Evolutionary conservation across 768 basidiomycete genomes (phyloP), one percentile per base, ranked within the genome.

Genomic region (Phlegmacium glaucopus): DNA sequence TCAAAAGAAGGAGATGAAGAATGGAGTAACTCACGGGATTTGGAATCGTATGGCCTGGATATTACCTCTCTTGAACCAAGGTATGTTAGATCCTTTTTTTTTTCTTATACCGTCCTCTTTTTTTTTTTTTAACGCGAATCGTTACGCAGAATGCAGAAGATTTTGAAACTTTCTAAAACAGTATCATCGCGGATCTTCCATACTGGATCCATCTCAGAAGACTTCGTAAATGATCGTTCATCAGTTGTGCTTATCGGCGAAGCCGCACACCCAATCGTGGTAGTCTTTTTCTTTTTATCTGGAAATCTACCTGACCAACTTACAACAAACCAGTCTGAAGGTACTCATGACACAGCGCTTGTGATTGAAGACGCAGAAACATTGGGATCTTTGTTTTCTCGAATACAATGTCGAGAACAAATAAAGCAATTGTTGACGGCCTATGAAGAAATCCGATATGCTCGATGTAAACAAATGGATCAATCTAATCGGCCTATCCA

Each of bases 281-380:
- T 67, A 49, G 11, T 39, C 39, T 41, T 42, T 40, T 34, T 29
- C 40, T 38, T 48, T 3, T 22, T 2, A 2, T 22, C 5, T 22
- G 5, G 22, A 22, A 22, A 22, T 22, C 22, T 22, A n/a, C n/a
- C n/a, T n/a, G n/a, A n/a, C 5, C 22, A 22, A 22, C 22, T 22
- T 22, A 22, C 5, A 22, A 22, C 2, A 22, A 22, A 5, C 15
- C 42, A 83, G 81, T 78, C 79, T 15, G 72, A 73, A 30, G 74
- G 75, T 1, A 69, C 72, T 18, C 76, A 83, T 54, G 69, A 70
- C n/a, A 68, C 74, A 0, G 73, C 72, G 11, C 69, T 82, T 44
- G 68, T 68, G 3, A 65, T 83, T 15, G 83, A 86, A 64, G 83
- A 85, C 54, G 79, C 80, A 0, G 77, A 79, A 44, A 74, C 76